Base-by-base conservation (phyloP, 805 yeast species). In the Candida dajiaensis region DNA sequence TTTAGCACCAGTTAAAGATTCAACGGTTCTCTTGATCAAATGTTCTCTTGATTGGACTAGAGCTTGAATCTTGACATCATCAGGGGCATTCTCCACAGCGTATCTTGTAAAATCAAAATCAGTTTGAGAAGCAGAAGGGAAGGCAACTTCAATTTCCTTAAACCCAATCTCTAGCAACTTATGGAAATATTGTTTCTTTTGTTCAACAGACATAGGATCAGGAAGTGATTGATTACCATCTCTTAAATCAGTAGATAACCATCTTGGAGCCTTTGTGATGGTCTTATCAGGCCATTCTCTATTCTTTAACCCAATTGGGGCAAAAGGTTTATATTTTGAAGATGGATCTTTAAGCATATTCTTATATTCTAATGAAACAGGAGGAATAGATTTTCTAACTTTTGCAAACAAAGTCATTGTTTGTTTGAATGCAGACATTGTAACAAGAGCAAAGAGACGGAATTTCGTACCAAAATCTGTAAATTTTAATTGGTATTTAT, bases 161-260 rank as follows among this genome's bases (percentile, higher is more conserved):
- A 84, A 83, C 2, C 92, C 92, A 47, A 84, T 70, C 48, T 83
- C 87, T 9, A 83, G 56, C 54, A 84, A 70, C 65, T 84, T 84
- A 57, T 81, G 81, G 72, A 83, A 84, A 62, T 83, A 83, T 58
- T 78, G 82, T 59, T 83, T 82, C 67, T 84, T 84, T 64, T 84
- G 86, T 43, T 73, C 80, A 15, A 84, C 77, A 10, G 84, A 73
- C 92, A 84, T 84, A 25, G 92, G 92, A 67, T 84, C 92, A 23
- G 92, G 92, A 48, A 84, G 71, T 18, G 89, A 79, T 63, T 84
- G 92, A 67, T 84, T 84, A 52, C 92, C 92, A 60, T 84, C 92
- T 70, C 92, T 76, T 52, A 84, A 71, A 65, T 84, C 92, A 1
- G 92, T 84, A 9, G 88, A 78, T 45, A 84, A 71, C 92, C 92